phyloP scores from a whole-genome alignment of 768 basidiomycete species.

The Kwoniella bestiolae region DNA sequence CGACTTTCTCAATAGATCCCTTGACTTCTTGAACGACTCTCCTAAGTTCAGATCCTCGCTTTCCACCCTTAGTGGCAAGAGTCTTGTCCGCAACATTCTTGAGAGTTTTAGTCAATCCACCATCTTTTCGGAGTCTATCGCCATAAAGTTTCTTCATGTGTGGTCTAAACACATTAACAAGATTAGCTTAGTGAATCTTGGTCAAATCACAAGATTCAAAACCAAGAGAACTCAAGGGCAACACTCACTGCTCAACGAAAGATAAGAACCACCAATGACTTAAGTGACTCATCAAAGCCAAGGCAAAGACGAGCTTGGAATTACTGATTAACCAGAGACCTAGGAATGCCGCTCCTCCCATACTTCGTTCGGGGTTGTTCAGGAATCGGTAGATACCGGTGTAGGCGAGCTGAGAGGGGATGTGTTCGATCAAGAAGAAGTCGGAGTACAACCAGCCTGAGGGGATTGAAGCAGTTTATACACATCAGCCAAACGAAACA shows the following conservation, averaged over 20 bases:
- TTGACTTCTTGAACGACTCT: slow-evolving; percentile 87
- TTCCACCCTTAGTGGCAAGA: slow-evolving; percentile 73
- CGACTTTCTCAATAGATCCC: slow-evolving; percentile 93
- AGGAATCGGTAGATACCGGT: slow-evolving; percentile 97
- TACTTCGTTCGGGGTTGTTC: slow-evolving; percentile 87
- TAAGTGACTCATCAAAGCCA: slow-evolving; percentile 82
- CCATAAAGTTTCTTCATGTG: slow-evolving; percentile 98
- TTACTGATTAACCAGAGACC: slow-evolving; percentile 89
- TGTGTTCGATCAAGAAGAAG: slow-evolving; percentile 88
- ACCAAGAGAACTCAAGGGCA: no score
- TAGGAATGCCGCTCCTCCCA: slow-evolving; percentile 94
- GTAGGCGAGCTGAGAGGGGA: slow-evolving; percentile 86
- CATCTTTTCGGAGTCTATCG: slow-evolving; percentile 88
- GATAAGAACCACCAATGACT: slow-evolving; percentile 96
- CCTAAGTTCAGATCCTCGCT: slow-evolving; percentile 79
- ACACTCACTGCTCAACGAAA: slow-evolving; percentile 86
- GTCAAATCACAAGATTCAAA: no score
- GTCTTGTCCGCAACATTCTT: slow-evolving; percentile 83
- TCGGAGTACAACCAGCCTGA: slow-evolving; percentile 98
- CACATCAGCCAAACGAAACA: no score
- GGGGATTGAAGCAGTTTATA: no score
- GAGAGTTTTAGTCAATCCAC: slow-evolving; percentile 97
- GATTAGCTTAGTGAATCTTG: neutral
- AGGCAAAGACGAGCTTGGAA: slow-evolving; percentile 82
- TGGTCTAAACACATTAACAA: slow-evolving; percentile 65